phyloP scores from a whole-genome alignment of 2,329 filamentous ascomycete species.

The Apiospora malaysiana region DNA sequence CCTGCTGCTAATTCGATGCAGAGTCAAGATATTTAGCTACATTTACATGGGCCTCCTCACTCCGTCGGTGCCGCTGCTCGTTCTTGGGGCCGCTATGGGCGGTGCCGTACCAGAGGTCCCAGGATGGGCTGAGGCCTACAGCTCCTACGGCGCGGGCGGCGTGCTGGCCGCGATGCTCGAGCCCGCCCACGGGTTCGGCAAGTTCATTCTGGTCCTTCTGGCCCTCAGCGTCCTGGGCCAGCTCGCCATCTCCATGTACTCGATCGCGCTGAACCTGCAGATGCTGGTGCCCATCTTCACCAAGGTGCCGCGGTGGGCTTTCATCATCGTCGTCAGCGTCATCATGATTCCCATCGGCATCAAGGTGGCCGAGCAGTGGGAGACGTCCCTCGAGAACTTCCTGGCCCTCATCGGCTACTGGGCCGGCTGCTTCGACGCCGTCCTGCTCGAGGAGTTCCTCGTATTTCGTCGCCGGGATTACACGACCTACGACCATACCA shows the following conservation, averaged over 20 bases:
- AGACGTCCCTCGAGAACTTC: slow-evolving; percentile 50
- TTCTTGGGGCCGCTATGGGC: slow-evolving; percentile 40
- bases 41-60: slow-evolving; percentile 58
- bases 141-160: slow-evolving; percentile 31
- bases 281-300: slow-evolving; percentile 46
- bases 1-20: slow-evolving; percentile 28
- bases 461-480: slow-evolving; percentile 53
- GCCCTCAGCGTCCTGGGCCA: slow-evolving; percentile 46
- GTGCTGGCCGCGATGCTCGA: slow-evolving; percentile 34
- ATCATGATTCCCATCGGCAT: slow-evolving; percentile 50
- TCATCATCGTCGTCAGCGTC: slow-evolving; percentile 45
- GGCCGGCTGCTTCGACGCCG: slow-evolving; percentile 48
- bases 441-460: slow-evolving; percentile 52
- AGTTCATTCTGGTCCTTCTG: slow-evolving; percentile 45
- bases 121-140: slow-evolving; percentile 33
- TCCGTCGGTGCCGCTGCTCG: slow-evolving; percentile 56
- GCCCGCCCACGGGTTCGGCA: slow-evolving; percentile 41
- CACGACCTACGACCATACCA: slow-evolving; percentile 50
- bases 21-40: slow-evolving; percentile 50
- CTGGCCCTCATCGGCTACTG: slow-evolving; percentile 53
- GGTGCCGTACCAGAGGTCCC: slow-evolving; percentile 30
- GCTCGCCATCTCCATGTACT: slow-evolving; percentile 46
- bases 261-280: slow-evolving; percentile 47
- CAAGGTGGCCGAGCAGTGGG: slow-evolving; percentile 46
- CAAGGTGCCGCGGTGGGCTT: slow-evolving; percentile 48